Evolutionary conservation across 345 rosid genomes (phyloP).

Genomic region (Populus deltoides): DNA sequence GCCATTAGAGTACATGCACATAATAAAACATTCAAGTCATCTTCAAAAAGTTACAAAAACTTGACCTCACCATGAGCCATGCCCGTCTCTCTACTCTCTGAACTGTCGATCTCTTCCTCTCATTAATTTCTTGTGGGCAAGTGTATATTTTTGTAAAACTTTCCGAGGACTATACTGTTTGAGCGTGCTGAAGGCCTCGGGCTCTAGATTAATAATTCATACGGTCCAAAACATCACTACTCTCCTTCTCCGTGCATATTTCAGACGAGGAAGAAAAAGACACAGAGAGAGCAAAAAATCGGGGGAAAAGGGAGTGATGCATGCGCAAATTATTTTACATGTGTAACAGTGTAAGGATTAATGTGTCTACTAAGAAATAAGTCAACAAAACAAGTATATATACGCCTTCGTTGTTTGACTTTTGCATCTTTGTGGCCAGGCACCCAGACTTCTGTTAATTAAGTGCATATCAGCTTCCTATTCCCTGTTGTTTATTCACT

Average conservation of each 20-base stretch:
- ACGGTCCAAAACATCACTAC: not conserved
- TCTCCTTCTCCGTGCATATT: not conserved
- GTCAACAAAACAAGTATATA: conserved; percentile 10
- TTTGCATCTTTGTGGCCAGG: conserved; percentile 26
- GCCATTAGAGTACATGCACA: no score
- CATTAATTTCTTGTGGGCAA: not conserved
- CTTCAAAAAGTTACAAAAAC: no score
- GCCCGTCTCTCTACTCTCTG: no score
- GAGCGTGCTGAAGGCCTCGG: not conserved
- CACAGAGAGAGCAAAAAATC: not conserved
- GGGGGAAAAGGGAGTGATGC: not conserved
- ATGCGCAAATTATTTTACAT: not conserved
- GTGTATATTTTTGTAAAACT: not conserved
- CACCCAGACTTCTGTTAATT: not conserved
- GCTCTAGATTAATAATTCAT: not conserved
- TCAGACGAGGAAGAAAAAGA: not conserved
- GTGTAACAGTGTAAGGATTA: no score
- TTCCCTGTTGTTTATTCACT: not conserved
- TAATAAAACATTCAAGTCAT: no score
- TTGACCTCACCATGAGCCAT: no score
- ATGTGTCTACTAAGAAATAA: not conserved
- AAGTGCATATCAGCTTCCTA: conserved; percentile 3
- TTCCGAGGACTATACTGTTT: not conserved
- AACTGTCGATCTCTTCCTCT: not conserved
- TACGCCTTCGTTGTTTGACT: conserved; percentile 7